Base-by-base conservation (phyloP, 2,329 filamentous ascomycete species). In the Hypoxylon rubiginosum region DNA sequence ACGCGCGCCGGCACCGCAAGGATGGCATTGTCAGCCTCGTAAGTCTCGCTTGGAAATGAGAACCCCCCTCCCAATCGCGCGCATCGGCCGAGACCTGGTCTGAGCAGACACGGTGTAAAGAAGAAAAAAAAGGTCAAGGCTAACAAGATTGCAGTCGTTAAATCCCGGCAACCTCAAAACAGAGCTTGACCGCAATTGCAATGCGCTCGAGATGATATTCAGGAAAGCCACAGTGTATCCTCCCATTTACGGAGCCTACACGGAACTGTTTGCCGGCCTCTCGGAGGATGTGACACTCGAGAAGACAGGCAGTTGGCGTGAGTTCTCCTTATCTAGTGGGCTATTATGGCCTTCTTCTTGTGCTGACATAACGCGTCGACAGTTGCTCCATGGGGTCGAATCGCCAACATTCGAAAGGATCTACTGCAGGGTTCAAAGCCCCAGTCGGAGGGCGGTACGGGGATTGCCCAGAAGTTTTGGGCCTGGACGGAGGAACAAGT, bases 331-430 rank as follows among this genome's bases (percentile, higher is more conserved):
- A 30, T 50, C 11, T 32, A 8, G 1, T 49, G 17, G 36, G 11
- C 3, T 39, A 34, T 10, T 21, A 15, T 11, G 19, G 19, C 48
- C 30, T 34, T 13, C 32, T 32, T 28, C 21, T n/a, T 34, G 41
- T 60, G 26, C 48, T 68, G 46, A 69, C 53, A 54, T 43, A 26
- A 56, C 43, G 15, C 56, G 21, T 36, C 24, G 4, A 8, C 28
- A 78, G 77, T 86, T 26, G 76, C 83, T 53, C 84, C 84, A 1
- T 87, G 83, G 82, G 84, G 84, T 66, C 74, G 78, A 30, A 71
- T 78, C 61, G 62, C 58, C 48, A 60, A 74, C 17, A 75, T 80
- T 17, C 72, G 78, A 11, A 64, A 69, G 36, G 80, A 81, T 64
- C 39, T 81, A 11, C 72, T 72, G 3, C 67, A 73, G 2, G 76